Evolutionary conservation across 768 basidiomycete species (phyloP).

Genomic region (Ephemerocybe angulata): DNA sequence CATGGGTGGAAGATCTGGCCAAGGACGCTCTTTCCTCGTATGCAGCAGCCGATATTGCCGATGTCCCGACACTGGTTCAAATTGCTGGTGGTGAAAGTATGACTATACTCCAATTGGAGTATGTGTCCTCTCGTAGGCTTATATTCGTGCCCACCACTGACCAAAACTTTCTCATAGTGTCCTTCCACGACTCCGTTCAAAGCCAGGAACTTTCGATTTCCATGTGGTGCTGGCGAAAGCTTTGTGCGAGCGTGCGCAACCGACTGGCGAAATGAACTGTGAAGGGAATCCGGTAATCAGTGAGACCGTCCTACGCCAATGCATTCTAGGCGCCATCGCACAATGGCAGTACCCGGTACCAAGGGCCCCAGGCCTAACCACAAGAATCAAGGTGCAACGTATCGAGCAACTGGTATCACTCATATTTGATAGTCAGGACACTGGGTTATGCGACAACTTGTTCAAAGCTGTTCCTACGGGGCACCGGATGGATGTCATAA

Average conservation of each 20-base stretch:
- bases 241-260: constrained; percentile 15
- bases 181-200: constrained; percentile 20
- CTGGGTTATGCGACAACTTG: no score
- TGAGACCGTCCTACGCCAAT: not conserved
- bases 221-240: constrained; percentile 22
- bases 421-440: no score
- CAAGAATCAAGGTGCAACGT: no score
- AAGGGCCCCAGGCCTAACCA: no score
- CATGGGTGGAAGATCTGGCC: not conserved
- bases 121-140: not conserved
- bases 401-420: no score
- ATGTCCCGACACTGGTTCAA: not conserved
- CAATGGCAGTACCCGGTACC: no score
- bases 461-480: no score
- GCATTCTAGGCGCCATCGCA: not conserved
- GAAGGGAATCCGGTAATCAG: no score
- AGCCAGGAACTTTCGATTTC: constrained; percentile 20
- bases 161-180: constrained; percentile 12
- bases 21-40: not conserved
- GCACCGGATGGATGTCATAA: no score
- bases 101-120: not conserved
- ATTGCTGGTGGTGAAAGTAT: not conserved
- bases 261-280: no score
- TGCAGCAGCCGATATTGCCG: not conserved
- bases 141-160: not conserved